Base-by-base conservation (phyloP, 208 protist species). In the Lotmaria passim region DNA sequence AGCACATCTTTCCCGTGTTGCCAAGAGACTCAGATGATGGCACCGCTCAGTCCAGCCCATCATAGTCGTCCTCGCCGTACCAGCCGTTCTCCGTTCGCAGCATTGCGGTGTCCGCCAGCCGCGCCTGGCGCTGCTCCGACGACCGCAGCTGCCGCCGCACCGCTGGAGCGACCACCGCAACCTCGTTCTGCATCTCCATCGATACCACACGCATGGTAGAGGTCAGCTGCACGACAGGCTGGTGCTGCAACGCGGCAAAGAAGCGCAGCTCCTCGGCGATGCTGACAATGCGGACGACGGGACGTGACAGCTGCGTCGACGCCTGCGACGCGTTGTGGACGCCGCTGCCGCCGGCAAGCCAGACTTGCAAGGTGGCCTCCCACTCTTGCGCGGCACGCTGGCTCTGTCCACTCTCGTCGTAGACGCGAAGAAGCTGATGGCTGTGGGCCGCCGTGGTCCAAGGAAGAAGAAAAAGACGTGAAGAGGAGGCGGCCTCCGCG, bases 351-450 rank as follows among this genome's bases (percentile, higher is more conserved):
- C 52, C 52, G 0, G 38, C 28, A 10, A 93, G 44, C 39, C 87
- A 70, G 6, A 34, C n/a, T 17, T 78, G 79, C 44, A 94, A 39
- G 33, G 48, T 48, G 23, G 63, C 58, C 50, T 82, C 85, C 73
- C 87, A 95, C 31, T 61, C 46, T 0, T 58, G 57, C 4, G 82
- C 82, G 0, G 78, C 81, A 34, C 68, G 30, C 19, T 58, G 66
- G 28, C 86, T 87, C 50, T 89, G 78, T 7, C 81, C 80, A 55
- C 89, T 86, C 68, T 96, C 91, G 69, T 96, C 91, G 57, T 96
- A 96, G n/a, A 96, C 55, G 19, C 89, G 81, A 21, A 91, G 59
- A 7, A 80, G 85, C 59, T 93, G 85, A 30, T 82, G 81, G 33
- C 79, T 82, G 17, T 68, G 44, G 10, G 85, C 88, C 26, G 90